phyloP scores from a whole-genome alignment of 1,284 basidiomycete genomes.

The Grifola frondosa region DNA sequence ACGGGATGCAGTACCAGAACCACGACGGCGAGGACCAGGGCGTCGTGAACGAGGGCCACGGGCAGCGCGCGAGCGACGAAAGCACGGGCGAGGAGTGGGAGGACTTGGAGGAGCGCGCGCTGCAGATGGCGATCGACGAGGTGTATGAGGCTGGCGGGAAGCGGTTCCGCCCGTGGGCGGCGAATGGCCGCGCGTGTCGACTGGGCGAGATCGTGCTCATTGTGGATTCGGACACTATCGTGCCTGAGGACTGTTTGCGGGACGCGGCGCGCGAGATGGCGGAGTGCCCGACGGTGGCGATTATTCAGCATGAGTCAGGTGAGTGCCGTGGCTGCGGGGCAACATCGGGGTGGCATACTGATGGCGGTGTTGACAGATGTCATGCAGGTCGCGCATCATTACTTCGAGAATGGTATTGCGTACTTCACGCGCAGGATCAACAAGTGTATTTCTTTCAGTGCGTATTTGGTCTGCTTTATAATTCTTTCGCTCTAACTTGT shows the following conservation, averaged over 20 bases:
- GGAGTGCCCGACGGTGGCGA: constrained; percentile 48
- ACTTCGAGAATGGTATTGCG: constrained; percentile 60
- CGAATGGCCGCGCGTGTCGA: constrained; percentile 39
- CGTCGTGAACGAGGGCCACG: constrained; percentile 18
- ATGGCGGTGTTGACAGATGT: constrained; percentile 30
- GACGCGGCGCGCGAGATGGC: constrained; percentile 59
- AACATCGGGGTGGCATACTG: neutral
- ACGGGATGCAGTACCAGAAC: constrained; percentile 37
- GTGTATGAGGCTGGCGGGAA: constrained; percentile 39
- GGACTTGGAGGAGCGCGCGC: constrained; percentile 40
- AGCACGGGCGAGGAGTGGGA: constrained; percentile 25
- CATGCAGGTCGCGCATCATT: constrained; percentile 58
- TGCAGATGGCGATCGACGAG: constrained; percentile 43
- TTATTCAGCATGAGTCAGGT: constrained; percentile 51
- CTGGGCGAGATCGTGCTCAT: constrained; percentile 46
- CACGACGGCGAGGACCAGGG: constrained; percentile 34
- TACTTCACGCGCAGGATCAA: constrained; percentile 55
- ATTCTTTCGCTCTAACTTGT: neutral
- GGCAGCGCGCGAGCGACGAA: constrained; percentile 19
- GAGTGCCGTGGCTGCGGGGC: constrained; percentile 6
- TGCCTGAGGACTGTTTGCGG: constrained; percentile 58
- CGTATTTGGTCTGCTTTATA: constrained; percentile 10
- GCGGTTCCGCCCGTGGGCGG: constrained; percentile 42
- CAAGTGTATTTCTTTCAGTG: constrained; percentile 42
- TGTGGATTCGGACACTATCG: constrained; percentile 57